These are phyloP conservation scores for Nakaseomyces uthaithaninus DNA, from an alignment of 1,139 yeast species.

Conservation along the genomic window DNA sequence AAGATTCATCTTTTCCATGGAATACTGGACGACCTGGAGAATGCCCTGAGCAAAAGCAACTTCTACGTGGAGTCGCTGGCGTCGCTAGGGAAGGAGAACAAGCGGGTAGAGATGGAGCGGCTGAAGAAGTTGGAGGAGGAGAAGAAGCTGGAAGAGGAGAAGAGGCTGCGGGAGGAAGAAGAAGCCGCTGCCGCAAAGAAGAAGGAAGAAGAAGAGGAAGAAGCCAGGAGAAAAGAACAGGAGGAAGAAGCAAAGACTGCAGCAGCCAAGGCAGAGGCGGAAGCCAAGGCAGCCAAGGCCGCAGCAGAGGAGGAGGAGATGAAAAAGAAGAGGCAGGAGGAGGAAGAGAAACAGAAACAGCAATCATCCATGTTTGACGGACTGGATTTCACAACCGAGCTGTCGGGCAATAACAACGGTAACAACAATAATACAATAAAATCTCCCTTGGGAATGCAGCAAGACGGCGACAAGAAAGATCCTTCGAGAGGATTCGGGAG, in stretches of 20 bases:
- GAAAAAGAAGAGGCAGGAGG: conserved; percentile 11
- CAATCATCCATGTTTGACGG: conserved; percentile 13
- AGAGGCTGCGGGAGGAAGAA: conserved; percentile 15
- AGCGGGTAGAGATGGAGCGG: conserved; percentile 23
- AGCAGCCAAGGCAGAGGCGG: conserved; percentile 12
- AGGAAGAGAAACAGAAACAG: conserved; percentile 12
- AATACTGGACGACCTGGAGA: conserved; percentile 33
- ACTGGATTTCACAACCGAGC: conserved; percentile 19
- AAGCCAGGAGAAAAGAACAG: conserved; percentile 13
- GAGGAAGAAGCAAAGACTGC: conserved; percentile 8
- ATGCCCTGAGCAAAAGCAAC: conserved; percentile 33
- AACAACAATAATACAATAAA: conserved; percentile 1
- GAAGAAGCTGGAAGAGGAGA: conserved; percentile 15
- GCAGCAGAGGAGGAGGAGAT: conserved; percentile 12
- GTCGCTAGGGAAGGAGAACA: conserved; percentile 21
- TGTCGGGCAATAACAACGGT: conserved; percentile 9
- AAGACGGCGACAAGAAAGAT: neutral
- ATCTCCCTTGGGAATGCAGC: conserved; percentile 4
- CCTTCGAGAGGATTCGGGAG: neutral
- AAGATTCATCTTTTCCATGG: conserved; percentile 27
- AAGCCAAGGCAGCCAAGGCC: conserved; percentile 7
- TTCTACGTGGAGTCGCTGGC: conserved; percentile 30
- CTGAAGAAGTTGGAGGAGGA: conserved; percentile 19
- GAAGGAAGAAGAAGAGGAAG: conserved; percentile 8
- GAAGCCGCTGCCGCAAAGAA: conserved; percentile 18